Base-by-base conservation (phyloP, 2,329 filamentous ascomycete genomes). In the Fusarium foetens region DNA sequence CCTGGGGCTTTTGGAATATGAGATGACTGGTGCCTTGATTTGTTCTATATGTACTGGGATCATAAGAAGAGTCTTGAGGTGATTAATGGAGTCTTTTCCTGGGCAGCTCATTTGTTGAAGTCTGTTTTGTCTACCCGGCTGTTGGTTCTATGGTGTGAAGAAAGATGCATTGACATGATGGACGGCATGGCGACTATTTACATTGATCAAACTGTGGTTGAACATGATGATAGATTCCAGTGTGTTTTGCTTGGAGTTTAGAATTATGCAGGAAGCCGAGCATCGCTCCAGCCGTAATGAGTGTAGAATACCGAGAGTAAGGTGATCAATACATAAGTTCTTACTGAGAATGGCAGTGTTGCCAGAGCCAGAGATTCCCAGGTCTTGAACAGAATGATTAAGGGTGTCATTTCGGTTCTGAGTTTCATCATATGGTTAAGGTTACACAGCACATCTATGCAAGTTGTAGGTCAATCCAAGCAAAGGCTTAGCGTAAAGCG, bases 191-290 rank as follows among this genome's bases (percentile, higher is more conserved):
- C 21, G n/a, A 27, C 33, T 38, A 23, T 46, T 59, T n/a, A 33
- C 55, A 42, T 42, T 21, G 29, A n/a, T 27, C 14, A 19, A 41
- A 23, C 12, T 16, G 21, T 43, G 3, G n/a, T 19, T 21, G 33
- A 33, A 19, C 45, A 59, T 52, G 7, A 41, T 29, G 21, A 27
- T 35, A 27, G 27, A 41, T 23, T 53, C 14, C 39, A 33, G 27
- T 35, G 29, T 55, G 39, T 53, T 68, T 33, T 51, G 38, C 55
- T 72, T 57, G 19, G 54, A 36, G 54, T 29, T 57, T 35, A 45
- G 58, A 59, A 67, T 12, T 17, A 60, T 70, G 65, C 60, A 54
- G 63, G 54, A 66, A 58, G 46, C 71, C 71, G 68, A 57, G 35
- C 43, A 57, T 59, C 62, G 21, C 51, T 68, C 29, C 46, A 63